phyloP scores from a whole-genome alignment of 768 basidiomycete species.

The Lactarius hatsudake region DNA sequence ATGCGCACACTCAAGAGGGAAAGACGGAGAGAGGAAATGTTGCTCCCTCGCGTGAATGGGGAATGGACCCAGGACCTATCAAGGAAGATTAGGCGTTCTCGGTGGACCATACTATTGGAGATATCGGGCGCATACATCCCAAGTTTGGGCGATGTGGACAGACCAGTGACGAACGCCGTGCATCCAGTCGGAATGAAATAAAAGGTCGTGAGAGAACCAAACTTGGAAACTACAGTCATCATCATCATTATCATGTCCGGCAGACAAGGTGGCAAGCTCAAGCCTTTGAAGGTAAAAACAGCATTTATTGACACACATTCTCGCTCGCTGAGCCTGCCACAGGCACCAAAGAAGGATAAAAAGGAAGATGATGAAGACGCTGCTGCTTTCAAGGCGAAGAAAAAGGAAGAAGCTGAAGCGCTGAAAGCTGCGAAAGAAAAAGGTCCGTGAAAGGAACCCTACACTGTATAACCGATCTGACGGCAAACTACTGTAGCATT shows the following conservation, averaged over 20 bases:
- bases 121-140: conserved; percentile 71
- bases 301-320: background rate
- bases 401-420: conserved; percentile 72
- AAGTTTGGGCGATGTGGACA: conserved; percentile 5
- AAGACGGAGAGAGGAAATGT: conserved; percentile 75
- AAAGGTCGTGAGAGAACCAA: background rate
- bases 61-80: conserved; percentile 76
- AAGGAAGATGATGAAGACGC: conserved; percentile 71
- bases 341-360: conserved; percentile 85
- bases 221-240: conserved; percentile 10
- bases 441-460: conserved; percentile 44
- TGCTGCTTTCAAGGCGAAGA: conserved; percentile 67
- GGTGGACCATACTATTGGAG: background rate
- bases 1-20: conserved; percentile 59
- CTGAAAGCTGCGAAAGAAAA: conserved; percentile 70
- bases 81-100: background rate
- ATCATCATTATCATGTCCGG: conserved; percentile 44
- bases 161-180: background rate
- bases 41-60: conserved; percentile 84
- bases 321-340: background rate
- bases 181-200: background rate
- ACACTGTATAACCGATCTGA: background rate
- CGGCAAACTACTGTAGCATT: conserved; percentile 40
- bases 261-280: conserved; percentile 82
- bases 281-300: conserved; percentile 74